Evolutionary conservation across 257 asterid genomes (phyloP), one percentile per base, ranked within the genome.

Genomic region (Agastache rugosa): DNA sequence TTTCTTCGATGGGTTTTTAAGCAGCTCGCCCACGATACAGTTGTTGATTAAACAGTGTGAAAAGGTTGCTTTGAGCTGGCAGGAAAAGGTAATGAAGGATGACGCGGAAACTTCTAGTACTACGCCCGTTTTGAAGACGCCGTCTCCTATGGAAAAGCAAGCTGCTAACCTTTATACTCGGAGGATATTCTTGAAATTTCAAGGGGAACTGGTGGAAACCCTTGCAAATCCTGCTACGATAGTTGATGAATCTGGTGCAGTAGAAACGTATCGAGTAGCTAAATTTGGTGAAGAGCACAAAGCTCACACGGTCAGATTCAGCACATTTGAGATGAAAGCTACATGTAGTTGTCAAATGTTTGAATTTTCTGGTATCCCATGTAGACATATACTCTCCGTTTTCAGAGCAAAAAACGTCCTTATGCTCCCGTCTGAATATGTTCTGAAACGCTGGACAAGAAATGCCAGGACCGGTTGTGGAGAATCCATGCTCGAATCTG

Each of bases 141-240:
- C 96, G 1, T 91, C 97, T 12, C 97, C 98, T 16, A 93, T 88
- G 98, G 98, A 91, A 77, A 93, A 93, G 78, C 97, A 93, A 75
- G 98, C 96, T 15, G 98, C 98, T 55, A 77, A 79, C 71, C 83
- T 88, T 19, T 93, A 85, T 74, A 91, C 97, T 14, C 82, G 89
- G 83, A 88, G 80, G 79, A 76, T 91, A 63, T 93, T 93, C 86
- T 64, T 84, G 75, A 93, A 89, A 76, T 93, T 93, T 82, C 98
- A 89, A 76, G 93, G 81, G 63, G 98, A 93, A 78, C 67, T 91
- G 63, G 92, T 93, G 25, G 97, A 93, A 77, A 88, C 96, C 42
- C 92, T 91, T 71, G 96, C 96, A 27, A 89, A 91, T 83, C 93
- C 89, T 22, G 96, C 97, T 15, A 87, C 85, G 61, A 74, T 87